These are phyloP conservation scores for Kodamaea hsintzibuensis DNA, from an alignment of 805 yeast genomes.

Conservation along the genomic window DNA sequence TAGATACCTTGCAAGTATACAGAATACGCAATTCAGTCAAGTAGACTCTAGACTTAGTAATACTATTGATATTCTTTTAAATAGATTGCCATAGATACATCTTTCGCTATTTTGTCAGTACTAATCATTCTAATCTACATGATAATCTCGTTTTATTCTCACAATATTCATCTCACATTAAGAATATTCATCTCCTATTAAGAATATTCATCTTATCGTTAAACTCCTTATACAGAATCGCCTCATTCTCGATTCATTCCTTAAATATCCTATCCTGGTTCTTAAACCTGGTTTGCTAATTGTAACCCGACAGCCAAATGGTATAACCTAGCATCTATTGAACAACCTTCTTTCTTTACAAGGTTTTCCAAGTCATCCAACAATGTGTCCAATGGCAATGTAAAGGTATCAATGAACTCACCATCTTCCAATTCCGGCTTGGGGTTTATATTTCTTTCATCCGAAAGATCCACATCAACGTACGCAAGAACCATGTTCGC, in stretches of 20 bases:
- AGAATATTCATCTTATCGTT: too few species aligned
- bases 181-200: too few species aligned
- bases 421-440: slow-evolving; percentile 78
- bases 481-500: slow-evolving; percentile 81
- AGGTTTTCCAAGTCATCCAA: slow-evolving; percentile 54
- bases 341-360: slow-evolving; percentile 60
- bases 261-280: not conserved
- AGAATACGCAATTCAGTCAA: too few species aligned
- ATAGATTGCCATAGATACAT: too few species aligned
- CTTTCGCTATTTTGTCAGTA: too few species aligned
- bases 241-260: not conserved
- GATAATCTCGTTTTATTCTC: too few species aligned
- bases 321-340: slow-evolving; percentile 84
- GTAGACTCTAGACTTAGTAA: too few species aligned
- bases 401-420: slow-evolving; percentile 90
- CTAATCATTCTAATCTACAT: too few species aligned
- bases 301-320: slow-evolving; percentile 81
- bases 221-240: too few species aligned
- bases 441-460: slow-evolving; percentile 68
- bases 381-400: slow-evolving; percentile 61
- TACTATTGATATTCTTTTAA: too few species aligned
- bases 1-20: too few species aligned
- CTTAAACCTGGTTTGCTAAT: slow-evolving; percentile 38
- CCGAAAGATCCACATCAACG: slow-evolving; percentile 70
- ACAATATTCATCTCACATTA: too few species aligned